These are phyloP conservation scores for Rubroboletus satanas DNA, from an alignment of 768 basidiomycete genomes.

Conservation along the genomic window DNA sequence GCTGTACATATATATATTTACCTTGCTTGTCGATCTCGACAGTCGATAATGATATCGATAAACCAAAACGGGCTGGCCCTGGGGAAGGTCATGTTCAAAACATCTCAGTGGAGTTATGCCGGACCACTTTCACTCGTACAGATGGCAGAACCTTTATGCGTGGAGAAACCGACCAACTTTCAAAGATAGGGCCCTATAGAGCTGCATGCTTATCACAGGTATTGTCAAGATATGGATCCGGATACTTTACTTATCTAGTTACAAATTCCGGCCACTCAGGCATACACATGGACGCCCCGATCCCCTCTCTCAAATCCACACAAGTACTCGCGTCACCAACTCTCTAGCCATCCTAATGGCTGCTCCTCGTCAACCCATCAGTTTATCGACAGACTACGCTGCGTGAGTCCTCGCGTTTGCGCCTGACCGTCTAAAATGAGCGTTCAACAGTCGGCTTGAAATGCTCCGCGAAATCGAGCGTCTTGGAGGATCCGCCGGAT, in stretches of 20 bases:
- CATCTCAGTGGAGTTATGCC: neutral
- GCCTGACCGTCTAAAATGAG: neutral
- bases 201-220: neutral
- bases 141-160: neutral
- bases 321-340: neutral
- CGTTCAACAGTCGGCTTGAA: neutral
- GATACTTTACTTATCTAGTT: neutral
- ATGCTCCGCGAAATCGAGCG: neutral
- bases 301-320: no score
- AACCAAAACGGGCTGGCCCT: neutral
- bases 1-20: no score
- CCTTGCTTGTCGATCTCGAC: neutral
- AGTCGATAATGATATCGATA: neutral
- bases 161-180: neutral
- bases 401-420: neutral
- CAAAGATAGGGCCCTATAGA: neutral
- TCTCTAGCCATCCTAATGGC: neutral
- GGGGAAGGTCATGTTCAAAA: neutral
- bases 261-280: neutral
- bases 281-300: neutral
- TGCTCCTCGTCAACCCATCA: neutral
- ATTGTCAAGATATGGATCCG: neutral
- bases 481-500: constrained; percentile 2
- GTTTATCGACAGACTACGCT: neutral
- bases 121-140: neutral